Conservation (phyloP, 208 protist genomes). For the Novymonas esmeraldas region DNA sequence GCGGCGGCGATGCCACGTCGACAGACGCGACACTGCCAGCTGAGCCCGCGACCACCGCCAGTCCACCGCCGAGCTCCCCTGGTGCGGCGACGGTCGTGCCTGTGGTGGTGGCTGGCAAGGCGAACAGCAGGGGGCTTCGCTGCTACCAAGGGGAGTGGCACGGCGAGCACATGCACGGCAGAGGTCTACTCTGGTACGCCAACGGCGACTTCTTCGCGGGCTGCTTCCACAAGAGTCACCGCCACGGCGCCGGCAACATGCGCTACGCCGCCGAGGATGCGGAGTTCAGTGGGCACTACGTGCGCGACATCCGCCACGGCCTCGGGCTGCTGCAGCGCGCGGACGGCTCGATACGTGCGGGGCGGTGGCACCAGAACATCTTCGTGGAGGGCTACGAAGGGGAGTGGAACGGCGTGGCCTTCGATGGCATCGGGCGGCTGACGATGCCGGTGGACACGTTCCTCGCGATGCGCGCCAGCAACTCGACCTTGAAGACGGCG, state of each 20-base stretch:
- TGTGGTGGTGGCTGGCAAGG: neutral
- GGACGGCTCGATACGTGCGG: slow-evolving; percentile 65
- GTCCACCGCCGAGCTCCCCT: neutral
- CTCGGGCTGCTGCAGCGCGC: slow-evolving; percentile 58
- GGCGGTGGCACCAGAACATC: slow-evolving; percentile 57
- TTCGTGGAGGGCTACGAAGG: slow-evolving; percentile 89
- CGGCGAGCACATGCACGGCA: slow-evolving; percentile 79
- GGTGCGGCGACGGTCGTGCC: neutral
- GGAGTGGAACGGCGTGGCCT: slow-evolving; percentile 74
- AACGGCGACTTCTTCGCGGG: slow-evolving; percentile 88
- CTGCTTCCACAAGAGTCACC: slow-evolving; percentile 58
- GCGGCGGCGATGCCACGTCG: neutral
- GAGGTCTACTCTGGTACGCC: slow-evolving; percentile 80
- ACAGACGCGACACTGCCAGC: neutral
- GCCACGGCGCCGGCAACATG: slow-evolving; percentile 79
- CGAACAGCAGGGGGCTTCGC: slow-evolving; percentile 8
- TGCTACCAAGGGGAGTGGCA: slow-evolving; percentile 92
- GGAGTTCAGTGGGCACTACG: slow-evolving; percentile 83
- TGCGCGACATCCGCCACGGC: slow-evolving; percentile 63
- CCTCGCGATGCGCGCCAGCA: slow-evolving; percentile 27
- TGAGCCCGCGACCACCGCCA: neutral
- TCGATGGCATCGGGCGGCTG: slow-evolving; percentile 78
- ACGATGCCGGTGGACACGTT: slow-evolving; percentile 50
- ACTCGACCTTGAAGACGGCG: slow-evolving; percentile 21
- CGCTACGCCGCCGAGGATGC: slow-evolving; percentile 56